These are phyloP conservation scores for Inga laurina DNA, from an alignment of 306 rosid genomes.

Conservation along the genomic window DNA sequence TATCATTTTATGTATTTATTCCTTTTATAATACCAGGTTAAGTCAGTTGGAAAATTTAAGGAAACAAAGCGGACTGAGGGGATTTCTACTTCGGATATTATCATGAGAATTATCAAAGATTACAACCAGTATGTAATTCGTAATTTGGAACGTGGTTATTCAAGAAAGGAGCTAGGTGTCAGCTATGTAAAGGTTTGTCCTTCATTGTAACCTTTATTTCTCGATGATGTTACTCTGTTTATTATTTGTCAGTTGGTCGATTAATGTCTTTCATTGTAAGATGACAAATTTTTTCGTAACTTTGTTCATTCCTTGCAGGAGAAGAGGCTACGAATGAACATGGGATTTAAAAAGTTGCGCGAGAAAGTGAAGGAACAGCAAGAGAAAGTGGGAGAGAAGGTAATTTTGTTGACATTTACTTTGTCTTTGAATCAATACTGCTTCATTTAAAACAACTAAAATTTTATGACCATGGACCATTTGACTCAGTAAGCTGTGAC, in stretches of 20 bases:
- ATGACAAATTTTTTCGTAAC: slow-evolving; percentile 17
- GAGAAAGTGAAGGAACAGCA: slow-evolving; percentile 95
- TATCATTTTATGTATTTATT: slow-evolving; percentile 6
- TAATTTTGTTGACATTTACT: slow-evolving; percentile 33
- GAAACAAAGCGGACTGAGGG: slow-evolving; percentile 94
- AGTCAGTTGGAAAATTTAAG: slow-evolving; percentile 79
- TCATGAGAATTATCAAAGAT: slow-evolving; percentile 95
- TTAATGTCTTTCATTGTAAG: slow-evolving; percentile 5
- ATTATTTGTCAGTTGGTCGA: slow-evolving; percentile 7
- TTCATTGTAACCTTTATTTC: slow-evolving; percentile 9
- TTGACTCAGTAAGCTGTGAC: not conserved
- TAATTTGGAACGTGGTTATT: slow-evolving; percentile 92
- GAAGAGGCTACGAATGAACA: slow-evolving; percentile 87
- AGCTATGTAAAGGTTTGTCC: slow-evolving; percentile 92
- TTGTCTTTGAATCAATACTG: not conserved
- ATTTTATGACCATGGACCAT: not conserved
- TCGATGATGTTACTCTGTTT: slow-evolving; percentile 8
- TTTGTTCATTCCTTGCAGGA: slow-evolving; percentile 53
- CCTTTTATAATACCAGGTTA: slow-evolving; percentile 70
- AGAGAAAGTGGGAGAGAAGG: slow-evolving; percentile 88
- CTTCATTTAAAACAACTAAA: not conserved
- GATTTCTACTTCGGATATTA: slow-evolving; percentile 93
- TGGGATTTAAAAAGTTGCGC: slow-evolving; percentile 78
- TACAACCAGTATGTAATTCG: slow-evolving; percentile 94
- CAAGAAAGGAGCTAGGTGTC: slow-evolving; percentile 97